Evolutionary conservation across 75 land plant species (phyloP), one percentile per base, ranked within the genome.

Genomic region (Selaginella tamariscina): DNA sequence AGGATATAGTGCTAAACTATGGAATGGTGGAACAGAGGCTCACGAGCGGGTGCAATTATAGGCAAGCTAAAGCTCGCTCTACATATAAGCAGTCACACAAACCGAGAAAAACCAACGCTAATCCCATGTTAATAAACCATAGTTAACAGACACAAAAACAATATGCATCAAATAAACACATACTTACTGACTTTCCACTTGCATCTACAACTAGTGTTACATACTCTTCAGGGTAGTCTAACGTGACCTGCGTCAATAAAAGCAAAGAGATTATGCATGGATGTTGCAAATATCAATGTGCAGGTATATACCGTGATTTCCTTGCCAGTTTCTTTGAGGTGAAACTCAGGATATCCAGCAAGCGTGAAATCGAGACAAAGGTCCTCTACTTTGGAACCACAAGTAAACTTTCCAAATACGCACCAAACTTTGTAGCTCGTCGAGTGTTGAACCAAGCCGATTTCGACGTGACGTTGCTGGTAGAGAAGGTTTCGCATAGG

Each of bases 361-460:
- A 89, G 82, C 0, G 91, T 82, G 70, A 94, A 94, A 74, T 94
- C 96, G 70, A 94, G 71, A 57, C 83, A 89, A 13, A 94, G 82
- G 64, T 94, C 98, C 68, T 94, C 91, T 67, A 94, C 74, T 56
- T 57, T 74, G 23, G 85, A 65, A 54, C 82, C 88, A 68, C 83
- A 82, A 77, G 27, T 70, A 33, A 59, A 68, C 71, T 29, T 72
- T 29, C 24, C 22, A 27, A 59, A 59, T n/a, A 5, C 66, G 54
- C 27, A 85, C 91, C 56, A 94, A 71, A 24, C 73, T 75, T 72
- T 94, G 94, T 78, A 94, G 65, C 70, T 94, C 95, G 71, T 81
- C 89, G 76, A 94, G 69, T 18, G 75, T 82, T 73, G 79, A 81
- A 30, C 98, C 98, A 55, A 94, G 68, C 39, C n/a, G n/a, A n/a